These are phyloP conservation scores for Fusarium robinianum DNA, from an alignment of 2,329 filamentous ascomycete species.

Conservation along the genomic window DNA sequence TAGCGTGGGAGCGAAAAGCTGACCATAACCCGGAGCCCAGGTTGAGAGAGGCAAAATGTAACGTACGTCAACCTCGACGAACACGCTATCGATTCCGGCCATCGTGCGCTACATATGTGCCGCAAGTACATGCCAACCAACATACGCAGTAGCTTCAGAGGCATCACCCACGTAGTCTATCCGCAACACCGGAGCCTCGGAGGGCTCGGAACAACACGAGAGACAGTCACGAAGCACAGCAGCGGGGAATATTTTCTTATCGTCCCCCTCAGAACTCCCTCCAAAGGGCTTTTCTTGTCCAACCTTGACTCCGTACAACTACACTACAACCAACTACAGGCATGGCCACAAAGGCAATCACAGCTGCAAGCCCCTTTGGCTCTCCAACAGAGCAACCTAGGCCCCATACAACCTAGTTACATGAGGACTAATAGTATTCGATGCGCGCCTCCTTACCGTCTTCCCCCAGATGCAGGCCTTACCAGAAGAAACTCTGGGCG, in stretches of 20 bases:
- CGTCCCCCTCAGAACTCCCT: slow-evolving; percentile 7
- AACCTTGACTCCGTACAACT: slow-evolving; percentile 16
- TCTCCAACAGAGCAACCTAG: no score
- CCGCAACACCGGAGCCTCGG: slow-evolving; percentile 9
- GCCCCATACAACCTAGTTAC: no score
- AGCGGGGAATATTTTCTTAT: slow-evolving; percentile 13
- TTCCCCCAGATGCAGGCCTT: slow-evolving; percentile 8
- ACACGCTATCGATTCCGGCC: slow-evolving; percentile 10
- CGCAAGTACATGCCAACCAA: no score
- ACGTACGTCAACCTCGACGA: slow-evolving; percentile 15
- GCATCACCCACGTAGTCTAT: slow-evolving; percentile 5
- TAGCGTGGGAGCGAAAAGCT: slow-evolving; percentile 1
- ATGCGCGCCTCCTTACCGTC: neutral
- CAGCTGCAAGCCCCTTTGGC: no score
- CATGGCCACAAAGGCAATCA: no score
- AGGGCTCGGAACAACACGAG: slow-evolving; percentile 6
- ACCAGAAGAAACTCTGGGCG: slow-evolving; percentile 9
- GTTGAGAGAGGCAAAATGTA: slow-evolving; percentile 24
- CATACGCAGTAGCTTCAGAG: no score
- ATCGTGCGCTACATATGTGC: slow-evolving; percentile 14
- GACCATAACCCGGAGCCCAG: neutral
- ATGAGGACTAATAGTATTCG: no score
- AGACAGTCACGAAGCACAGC: slow-evolving; percentile 19
- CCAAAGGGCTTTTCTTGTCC: slow-evolving; percentile 12
- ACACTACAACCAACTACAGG: no score